Base-by-base conservation (phyloP, 331 rosid genomes). In the Quercus tomentella region DNA sequence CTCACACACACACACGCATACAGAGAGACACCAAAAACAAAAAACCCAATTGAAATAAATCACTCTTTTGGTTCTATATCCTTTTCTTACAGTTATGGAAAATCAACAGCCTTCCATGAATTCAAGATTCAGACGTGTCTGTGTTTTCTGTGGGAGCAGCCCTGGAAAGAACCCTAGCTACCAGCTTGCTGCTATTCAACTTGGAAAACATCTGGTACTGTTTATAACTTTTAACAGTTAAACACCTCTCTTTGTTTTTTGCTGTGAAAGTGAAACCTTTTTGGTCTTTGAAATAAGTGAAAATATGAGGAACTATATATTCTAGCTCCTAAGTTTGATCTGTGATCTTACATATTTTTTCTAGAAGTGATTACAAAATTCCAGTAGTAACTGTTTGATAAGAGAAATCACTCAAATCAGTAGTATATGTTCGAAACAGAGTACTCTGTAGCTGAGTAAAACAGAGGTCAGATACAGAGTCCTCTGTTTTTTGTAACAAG, bases 111-210 rank as follows among this genome's bases (percentile, higher is more conserved):
- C 56, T 62, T 51, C 63, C 21, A 72, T 60, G 82, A 77, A 83
- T 28, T 88, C 97, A 17, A 88, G 91, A 82, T 95, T 95, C 85
- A 89, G 71, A 49, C 90, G 99, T 57, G 81, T 93, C 77, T 95
- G 99, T 74, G 99, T 95, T 23, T 95, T 90, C 87, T 93, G 98
- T 31, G 98, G 99, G 2, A 95, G 99, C 82, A 91, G 94, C 72
- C 84, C 93, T 5, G 99, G 99, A 12, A 93, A 88, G 81, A 93
- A 70, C 73, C 99, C 98, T 9, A 89, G 88, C 76, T 93, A 90
- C 82, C 94, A 87, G 78, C 85, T 87, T n/a, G 97, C 98, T 58
- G 97, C 99, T 63, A 79, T 81, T 76, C 91, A 93, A 76, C 99
- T 95, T 9, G 98, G 93, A 66, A 80, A 89, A 70, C 90, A 93